phyloP scores from a whole-genome alignment of 2,329 filamentous ascomycete genomes.

The Pseudopithomyces chartarum region DNA sequence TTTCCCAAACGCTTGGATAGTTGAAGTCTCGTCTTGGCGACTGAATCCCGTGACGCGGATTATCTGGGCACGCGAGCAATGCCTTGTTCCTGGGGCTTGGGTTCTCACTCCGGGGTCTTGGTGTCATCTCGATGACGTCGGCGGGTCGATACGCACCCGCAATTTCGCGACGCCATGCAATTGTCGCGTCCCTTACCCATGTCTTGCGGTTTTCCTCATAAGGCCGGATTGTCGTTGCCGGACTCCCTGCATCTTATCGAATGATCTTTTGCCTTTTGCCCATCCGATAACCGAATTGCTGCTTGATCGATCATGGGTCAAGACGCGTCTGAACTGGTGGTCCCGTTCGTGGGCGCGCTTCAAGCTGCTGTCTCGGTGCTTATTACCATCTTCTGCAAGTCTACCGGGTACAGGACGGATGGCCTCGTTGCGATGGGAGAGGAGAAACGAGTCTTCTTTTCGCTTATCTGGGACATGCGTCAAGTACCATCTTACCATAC shows the following conservation, averaged over 20 bases:
- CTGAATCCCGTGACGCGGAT: neutral
- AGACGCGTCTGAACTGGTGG: constrained; percentile 35
- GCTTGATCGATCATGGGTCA: constrained; percentile 23
- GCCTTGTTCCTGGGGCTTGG: constrained; percentile 3
- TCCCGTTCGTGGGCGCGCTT: constrained; percentile 57
- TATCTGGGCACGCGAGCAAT: constrained; percentile 1
- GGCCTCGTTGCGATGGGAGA: too few relatives aligned
- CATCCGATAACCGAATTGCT: neutral
- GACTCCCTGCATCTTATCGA: neutral
- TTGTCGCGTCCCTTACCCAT: neutral
- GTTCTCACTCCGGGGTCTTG: neutral
- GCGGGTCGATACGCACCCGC: neutral
- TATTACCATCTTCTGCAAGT: constrained; percentile 43
- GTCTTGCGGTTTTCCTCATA: neutral
- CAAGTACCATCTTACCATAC: too few relatives aligned
- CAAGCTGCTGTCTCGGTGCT: constrained; percentile 61
- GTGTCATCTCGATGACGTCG: neutral
- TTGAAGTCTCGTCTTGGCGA: neutral
- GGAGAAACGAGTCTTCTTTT: too few relatives aligned
- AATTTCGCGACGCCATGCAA: neutral
- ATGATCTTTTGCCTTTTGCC: neutral
- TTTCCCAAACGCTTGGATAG: neutral
- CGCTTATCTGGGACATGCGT: too few relatives aligned
- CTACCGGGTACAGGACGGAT: too few relatives aligned
- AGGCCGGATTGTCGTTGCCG: constrained; percentile 1